Base-by-base conservation (phyloP, 495 filamentous ascomycete genomes). In the Hyaloscypha finlandica region DNA sequence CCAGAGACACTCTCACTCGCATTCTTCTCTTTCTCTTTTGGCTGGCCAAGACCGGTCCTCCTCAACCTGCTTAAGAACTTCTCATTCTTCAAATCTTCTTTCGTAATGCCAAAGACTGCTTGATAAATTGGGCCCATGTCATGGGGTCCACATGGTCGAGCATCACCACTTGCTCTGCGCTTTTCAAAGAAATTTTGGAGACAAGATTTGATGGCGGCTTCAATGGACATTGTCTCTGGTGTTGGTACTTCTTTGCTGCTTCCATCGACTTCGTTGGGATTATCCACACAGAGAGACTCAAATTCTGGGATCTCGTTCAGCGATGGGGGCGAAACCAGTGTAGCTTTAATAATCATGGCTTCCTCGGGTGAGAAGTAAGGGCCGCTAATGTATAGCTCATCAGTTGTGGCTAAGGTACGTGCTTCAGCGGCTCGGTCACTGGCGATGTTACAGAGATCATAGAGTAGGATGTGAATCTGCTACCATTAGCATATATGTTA, bases 301-400 rank as follows among this genome's bases (percentile, higher is more conserved):
- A 68, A 68, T 68, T 68, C 66, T 51, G 66, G 66, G 53, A 68
- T 68, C 66, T 68, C 60, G 51, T 63, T 68, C 60, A 63, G 66
- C 60, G 59, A 63, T 63, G 60, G 60, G 33, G 66, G 54, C 55
- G 55, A 56, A 35, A 73, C 30, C 22, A 63, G 37, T 51, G 74
- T 68, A 53, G 29, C 57, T 56, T 66, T 72, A 29, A 75, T 68
- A 5, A 42, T 63, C 12, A 25, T 63, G 20, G 74, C 73, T 68
- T 77, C 73, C 12, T 45, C 48, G 16, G 64, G 33, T 33, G 71
- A 64, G 56, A 77, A 74, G 51, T 77, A 77, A 30, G 74, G 74
- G 52, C 20, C 51, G 62, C 73, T 74, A 62, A 77, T 74, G 61
- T 77, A 76, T 12, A 76, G 63, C 53, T 71, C 72, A 59, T 75